Conservation (phyloP, 1,284 basidiomycete species). For the Naganishia liquefaciens region DNA sequence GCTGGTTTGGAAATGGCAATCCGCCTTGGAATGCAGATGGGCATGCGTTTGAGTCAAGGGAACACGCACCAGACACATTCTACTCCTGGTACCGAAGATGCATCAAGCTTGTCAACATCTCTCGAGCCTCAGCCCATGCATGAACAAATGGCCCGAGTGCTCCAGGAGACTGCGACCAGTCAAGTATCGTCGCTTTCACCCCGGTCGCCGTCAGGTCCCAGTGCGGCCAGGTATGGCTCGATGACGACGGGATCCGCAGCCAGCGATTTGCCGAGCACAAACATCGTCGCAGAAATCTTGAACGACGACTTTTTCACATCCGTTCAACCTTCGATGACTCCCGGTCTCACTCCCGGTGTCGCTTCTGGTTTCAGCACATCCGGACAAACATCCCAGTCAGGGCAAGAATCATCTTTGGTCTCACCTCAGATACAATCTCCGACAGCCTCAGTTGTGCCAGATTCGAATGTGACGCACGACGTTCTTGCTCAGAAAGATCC, state of each 20-base stretch:
- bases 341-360: constrained; percentile 36
- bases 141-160: constrained; percentile 11
- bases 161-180: not conserved
- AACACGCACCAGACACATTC: constrained; percentile 33
- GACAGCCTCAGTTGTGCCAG: constrained; percentile 11
- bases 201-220: constrained; percentile 5
- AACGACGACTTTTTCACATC: constrained; percentile 50
- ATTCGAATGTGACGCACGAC: constrained; percentile 36
- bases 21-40: constrained; percentile 55
- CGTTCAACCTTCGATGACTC: constrained; percentile 35
- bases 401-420: constrained; percentile 13
- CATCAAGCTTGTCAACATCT: constrained; percentile 11
- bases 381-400: constrained; percentile 30
- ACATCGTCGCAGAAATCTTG: constrained; percentile 48
- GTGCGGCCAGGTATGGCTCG: constrained; percentile 19
- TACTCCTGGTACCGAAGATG: constrained; percentile 1
- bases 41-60: constrained; percentile 41
- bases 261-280: constrained; percentile 28
- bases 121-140: not conserved
- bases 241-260: not conserved
- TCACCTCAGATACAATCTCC: constrained; percentile 38
- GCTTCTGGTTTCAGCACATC: constrained; percentile 26
- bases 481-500: constrained; percentile 68
- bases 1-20: constrained; percentile 55
- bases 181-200: constrained; percentile 13